Evolutionary conservation across 78 protist species (phyloP).

Genomic region (Planoprotostelium fungivorum): DNA sequence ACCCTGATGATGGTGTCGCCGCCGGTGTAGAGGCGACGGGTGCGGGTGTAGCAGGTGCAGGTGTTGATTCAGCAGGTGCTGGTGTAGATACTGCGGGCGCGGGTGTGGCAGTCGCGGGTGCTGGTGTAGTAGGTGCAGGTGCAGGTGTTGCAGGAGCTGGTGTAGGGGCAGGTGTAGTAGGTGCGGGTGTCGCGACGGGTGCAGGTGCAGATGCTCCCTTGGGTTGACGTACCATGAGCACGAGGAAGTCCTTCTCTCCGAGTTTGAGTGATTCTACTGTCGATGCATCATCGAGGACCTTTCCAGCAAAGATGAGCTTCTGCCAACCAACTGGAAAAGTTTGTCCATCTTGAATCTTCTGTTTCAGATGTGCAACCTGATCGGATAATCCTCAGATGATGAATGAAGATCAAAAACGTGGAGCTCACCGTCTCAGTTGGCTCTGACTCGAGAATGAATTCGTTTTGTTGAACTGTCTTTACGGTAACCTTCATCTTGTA

Average conservation of each 20-base stretch:
- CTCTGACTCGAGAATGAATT: slow-evolving; percentile 9
- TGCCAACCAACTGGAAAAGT: slow-evolving; percentile 33
- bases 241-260: slow-evolving; percentile 54
- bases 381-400: too few relatives aligned
- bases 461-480: slow-evolving; percentile 14
- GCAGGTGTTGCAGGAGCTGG: slow-evolving; percentile 23
- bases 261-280: slow-evolving; percentile 18
- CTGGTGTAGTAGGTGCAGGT: slow-evolving; percentile 11
- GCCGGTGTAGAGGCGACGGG: slow-evolving; percentile 32
- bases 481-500: slow-evolving; percentile 19
- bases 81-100: slow-evolving; percentile 52
- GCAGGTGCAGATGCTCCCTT: slow-evolving; percentile 30
- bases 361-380: slow-evolving; percentile 52
- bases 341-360: slow-evolving; percentile 29
- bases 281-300: slow-evolving; percentile 46
- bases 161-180: neutral
- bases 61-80: slow-evolving; percentile 19
- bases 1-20: slow-evolving; percentile 13
- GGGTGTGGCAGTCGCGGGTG: slow-evolving; percentile 26
- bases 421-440: slow-evolving; percentile 8
- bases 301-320: slow-evolving; percentile 69
- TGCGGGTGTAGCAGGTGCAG: slow-evolving; percentile 33
- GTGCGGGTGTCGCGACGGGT: slow-evolving; percentile 14
- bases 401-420: neutral
- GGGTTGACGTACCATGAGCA: slow-evolving; percentile 68